phyloP scores from a whole-genome alignment of 805 yeast genomes.

The Hermanozyma aechmeae region DNA sequence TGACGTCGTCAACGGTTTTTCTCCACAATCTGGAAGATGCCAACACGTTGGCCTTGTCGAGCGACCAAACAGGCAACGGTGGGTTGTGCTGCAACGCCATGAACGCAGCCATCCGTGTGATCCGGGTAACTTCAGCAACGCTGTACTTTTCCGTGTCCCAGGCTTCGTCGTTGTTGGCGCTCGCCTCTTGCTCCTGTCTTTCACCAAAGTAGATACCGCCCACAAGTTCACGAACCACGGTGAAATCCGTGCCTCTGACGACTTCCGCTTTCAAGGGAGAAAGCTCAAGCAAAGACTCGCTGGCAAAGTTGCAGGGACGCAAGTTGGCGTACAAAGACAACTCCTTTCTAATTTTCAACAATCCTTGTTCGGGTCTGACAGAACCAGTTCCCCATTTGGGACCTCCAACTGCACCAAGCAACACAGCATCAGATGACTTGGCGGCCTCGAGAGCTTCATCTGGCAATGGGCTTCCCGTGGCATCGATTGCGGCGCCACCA shows the following conservation, averaged over 20 bases:
- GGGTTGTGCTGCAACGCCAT: slow-evolving; percentile 89
- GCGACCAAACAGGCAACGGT: slow-evolving; percentile 90
- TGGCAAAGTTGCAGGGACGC: slow-evolving; percentile 91
- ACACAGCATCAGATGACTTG: slow-evolving; percentile 85
- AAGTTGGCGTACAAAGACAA: slow-evolving; percentile 89
- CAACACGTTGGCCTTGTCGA: slow-evolving; percentile 95
- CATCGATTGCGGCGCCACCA: slow-evolving; percentile 98
- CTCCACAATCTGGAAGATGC: slow-evolving; percentile 97
- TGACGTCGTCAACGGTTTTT: slow-evolving; percentile 79
- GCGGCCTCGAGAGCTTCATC: slow-evolving; percentile 78
- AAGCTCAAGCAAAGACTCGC: slow-evolving; percentile 72
- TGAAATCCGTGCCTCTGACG: slow-evolving; percentile 85
- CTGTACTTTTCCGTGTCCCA: slow-evolving; percentile 91
- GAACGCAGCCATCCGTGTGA: slow-evolving; percentile 97
- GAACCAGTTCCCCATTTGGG: slow-evolving; percentile 98
- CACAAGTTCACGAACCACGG: slow-evolving; percentile 91
- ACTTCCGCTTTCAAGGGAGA: slow-evolving; percentile 82
- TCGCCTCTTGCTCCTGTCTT: slow-evolving; percentile 83
- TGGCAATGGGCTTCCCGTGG: slow-evolving; percentile 86
- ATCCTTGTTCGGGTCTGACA: slow-evolving; percentile 97
- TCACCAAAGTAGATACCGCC: slow-evolving; percentile 99
- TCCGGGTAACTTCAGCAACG: slow-evolving; percentile 87
- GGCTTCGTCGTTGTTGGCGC: slow-evolving; percentile 56
- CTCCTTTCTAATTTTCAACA: slow-evolving; percentile 89
- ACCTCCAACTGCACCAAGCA: slow-evolving; percentile 97